Base-by-base conservation (phyloP, 257 asterid genomes). In the Scutellaria minor region DNA sequence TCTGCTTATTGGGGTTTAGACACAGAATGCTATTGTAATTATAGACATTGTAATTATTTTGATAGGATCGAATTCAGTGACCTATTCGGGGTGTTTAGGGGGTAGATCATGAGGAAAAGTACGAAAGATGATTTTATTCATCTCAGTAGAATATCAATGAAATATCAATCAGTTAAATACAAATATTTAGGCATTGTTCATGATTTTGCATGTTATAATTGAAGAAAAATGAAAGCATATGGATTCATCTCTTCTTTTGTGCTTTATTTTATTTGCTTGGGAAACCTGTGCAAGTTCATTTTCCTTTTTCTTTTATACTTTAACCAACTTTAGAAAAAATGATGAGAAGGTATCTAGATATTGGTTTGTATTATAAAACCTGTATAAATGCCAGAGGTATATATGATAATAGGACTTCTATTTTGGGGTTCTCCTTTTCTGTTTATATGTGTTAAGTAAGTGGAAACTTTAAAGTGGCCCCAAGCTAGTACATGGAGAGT, bases 1-100 rank as follows among this genome's bases (percentile, higher is more conserved):
- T 65, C 58, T 12, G 57, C 20, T 57, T 66, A 40, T 69, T 22
- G 71, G 68, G 63, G 27, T 65, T 66, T 60, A 9, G 12, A 9
- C 13, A n/a, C 31, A 14, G 15, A 39, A 52, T 42, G 39, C 56
- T n/a, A n/a, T n/a, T n/a, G n/a, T n/a, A n/a, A n/a, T n/a, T n/a
- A n/a, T n/a, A 20, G 68, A 7, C 40, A 20, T 35, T 71, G 13
- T 66, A 42, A 39, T 59, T 72, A 14, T 9, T 53, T 53, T n/a
- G 64, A 58, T 67, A 13, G 60, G 45, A 66, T 77, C 54, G 11
- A 64, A 31, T 47, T 5, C 20, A 11, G 45, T 4, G 52, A 6
- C 14, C 12, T 12, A 35, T 18, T 18, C 18, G 14, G 77, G 39
- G 9, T 6, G 27, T 24, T 24, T 24, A 2, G 27, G 27, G 27